A percentile compares a stretch with the other conserved stretches of the same genome.
These are phyloP conservation scores for Aplosporella prunicola DNA, from an alignment of 2,329 filamentous ascomycete species.

Conservation along the genomic window DNA sequence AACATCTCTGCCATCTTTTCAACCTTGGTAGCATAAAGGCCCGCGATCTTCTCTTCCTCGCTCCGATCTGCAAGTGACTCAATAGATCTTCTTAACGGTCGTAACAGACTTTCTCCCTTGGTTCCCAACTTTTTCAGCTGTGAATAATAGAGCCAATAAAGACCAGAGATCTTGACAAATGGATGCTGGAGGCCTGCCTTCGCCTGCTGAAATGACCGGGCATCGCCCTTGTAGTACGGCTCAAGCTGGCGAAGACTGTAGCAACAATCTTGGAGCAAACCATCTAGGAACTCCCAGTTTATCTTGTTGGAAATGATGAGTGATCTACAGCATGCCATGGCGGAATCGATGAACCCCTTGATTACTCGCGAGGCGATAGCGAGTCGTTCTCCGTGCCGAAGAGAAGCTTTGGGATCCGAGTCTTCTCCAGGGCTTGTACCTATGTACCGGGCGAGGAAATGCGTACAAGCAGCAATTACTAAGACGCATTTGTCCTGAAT, in stretches of 20 bases:
- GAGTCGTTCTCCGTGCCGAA: constrained; percentile 19
- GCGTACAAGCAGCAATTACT: constrained; percentile 22
- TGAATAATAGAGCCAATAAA: constrained; percentile 58
- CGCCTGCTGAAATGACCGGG: constrained; percentile 2
- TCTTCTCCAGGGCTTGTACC: constrained; percentile 15
- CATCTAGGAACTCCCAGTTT: constrained; percentile 24
- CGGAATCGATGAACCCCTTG: constrained; percentile 29
- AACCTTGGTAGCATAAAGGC: constrained; percentile 53
- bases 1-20: constrained; percentile 57
- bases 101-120: constrained; percentile 39
- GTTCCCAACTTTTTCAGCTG: constrained; percentile 39
- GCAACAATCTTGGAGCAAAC: constrained; percentile 23
- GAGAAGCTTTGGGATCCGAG: constrained; percentile 15
- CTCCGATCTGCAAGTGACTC: constrained; percentile 50
- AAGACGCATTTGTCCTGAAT: constrained; percentile 12
- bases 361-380: constrained; percentile 17
- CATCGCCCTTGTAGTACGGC: constrained; percentile 12
- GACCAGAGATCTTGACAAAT: constrained; percentile 58
- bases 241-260: constrained; percentile 21
- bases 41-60: constrained; percentile 47
- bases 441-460: constrained; percentile 26
- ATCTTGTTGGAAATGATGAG: constrained; percentile 15
- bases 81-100: constrained; percentile 54
- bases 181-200: constrained; percentile 16
- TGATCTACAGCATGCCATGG: constrained; percentile 23